Base-by-base conservation (phyloP, 257 asterid species). In the Euphrasia confusa region DNA sequence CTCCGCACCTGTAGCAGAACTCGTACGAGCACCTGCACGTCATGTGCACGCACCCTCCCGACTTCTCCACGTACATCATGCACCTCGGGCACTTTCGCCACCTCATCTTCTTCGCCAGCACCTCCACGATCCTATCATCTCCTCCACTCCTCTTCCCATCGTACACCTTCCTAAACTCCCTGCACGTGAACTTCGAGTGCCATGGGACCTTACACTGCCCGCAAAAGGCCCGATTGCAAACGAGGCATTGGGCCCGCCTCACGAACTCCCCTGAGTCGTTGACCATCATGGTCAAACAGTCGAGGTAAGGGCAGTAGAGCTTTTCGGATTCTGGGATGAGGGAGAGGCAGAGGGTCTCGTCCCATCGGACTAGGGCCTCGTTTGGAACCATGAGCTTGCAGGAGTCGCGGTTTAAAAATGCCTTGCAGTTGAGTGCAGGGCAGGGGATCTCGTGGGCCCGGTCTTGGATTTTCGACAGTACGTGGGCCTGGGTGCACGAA, bases 1-100 rank as follows among this genome's bases (percentile, higher is more conserved):
- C 39, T 58, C 87, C 89, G 72, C 95, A 86, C 37, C 56, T 48
- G 64, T 86, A 84, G 77, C 95, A 86, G 62, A 86, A 86, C 32
- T 86, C 70, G 45, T 81, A 61, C 45, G 33, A 40, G 64, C 95
- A 86, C 76, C 87, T 63, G 60, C 95, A 86, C 57, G 83, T 80
- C n/a, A 86, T 84, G 55, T 86, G 95, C 48, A 66, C 3, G 58
- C 95, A 86, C 10, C 95, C 92, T 55, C 80, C 84, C 0, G 54
- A 42, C 53, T 76, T 84, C 53, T 84, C 95, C 10, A 87, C 84
- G 35, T 75, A 82, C 77, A 84, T 75, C 75, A 76, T 82, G 74
- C 95, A 87, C 54, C 70, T 69, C 47, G 94, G 90, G 70, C 95
- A 87, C 67, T 74, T 84, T 80, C 75, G 81, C 95, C 90, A 87